Percentiles rank a stretch among this genome's conserved stretches.
Conservation (phyloP, 352 stramenopile species). For the Vaucheria bursata region DNA sequence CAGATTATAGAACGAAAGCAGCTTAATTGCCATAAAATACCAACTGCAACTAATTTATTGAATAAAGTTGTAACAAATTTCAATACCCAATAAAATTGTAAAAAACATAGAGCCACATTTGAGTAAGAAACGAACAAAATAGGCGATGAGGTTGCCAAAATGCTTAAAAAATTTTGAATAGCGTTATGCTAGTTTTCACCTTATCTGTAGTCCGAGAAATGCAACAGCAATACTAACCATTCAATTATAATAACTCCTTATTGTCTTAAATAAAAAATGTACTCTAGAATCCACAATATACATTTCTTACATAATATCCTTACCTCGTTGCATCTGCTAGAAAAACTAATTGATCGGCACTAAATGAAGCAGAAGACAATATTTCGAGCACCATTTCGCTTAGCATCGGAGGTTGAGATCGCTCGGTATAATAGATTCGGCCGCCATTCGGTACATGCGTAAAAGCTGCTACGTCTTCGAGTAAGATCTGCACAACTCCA, state of each 20-base stretch:
- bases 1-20: not conserved
- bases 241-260: too few species aligned
- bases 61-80: too few species aligned
- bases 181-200: too few species aligned
- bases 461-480: conserved; percentile 70
- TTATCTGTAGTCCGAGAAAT: too few species aligned
- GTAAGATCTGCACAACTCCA: conserved; percentile 69
- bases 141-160: too few species aligned
- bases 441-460: conserved; percentile 70
- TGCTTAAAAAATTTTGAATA: too few species aligned
- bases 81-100: too few species aligned
- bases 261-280: too few species aligned
- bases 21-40: not conserved
- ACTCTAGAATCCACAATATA: not conserved
- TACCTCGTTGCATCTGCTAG: not conserved
- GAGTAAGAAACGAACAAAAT: too few species aligned
- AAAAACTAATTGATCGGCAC: not conserved
- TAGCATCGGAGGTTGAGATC: conserved; percentile 76
- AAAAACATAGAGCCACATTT: too few species aligned
- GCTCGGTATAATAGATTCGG: conserved; percentile 76
- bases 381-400: conserved; percentile 51
- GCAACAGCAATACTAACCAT: too few species aligned
- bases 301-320: not conserved
- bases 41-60: too few species aligned
- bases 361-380: not conserved